Percentiles rank a stretch among this genome's conserved stretches.
Conservation (phyloP, 2,329 filamentous ascomycete species). For the Whalleya microplaca region DNA sequence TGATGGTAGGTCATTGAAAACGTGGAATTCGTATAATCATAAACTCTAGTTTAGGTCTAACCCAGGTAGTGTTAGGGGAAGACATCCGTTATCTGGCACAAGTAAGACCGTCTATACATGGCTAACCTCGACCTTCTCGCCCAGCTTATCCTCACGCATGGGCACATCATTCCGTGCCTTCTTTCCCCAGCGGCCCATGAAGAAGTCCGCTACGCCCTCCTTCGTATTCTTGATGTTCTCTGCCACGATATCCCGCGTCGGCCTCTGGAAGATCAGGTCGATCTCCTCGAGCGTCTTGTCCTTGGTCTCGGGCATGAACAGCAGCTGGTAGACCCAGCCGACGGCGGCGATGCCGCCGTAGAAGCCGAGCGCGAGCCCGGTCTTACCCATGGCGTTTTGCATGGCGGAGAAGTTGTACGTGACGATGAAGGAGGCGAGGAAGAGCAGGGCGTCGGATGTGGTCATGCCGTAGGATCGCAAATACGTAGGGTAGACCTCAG, state of each 20-base stretch:
- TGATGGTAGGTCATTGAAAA: no score
- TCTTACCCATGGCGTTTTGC: conserved; percentile 68
- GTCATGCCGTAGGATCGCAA: conserved; percentile 76
- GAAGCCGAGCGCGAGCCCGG: conserved; percentile 70
- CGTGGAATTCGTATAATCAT: no score
- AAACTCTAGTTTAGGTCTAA: no score
- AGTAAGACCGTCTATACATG: neutral
- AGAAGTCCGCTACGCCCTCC: conserved; percentile 15
- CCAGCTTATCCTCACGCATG: neutral
- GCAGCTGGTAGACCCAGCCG: conserved; percentile 72
- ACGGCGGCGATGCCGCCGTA: conserved; percentile 74
- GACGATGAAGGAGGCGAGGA: conserved; percentile 72
- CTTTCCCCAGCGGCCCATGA: conserved; percentile 16
- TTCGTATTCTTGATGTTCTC: conserved; percentile 53
- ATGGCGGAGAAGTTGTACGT: conserved; percentile 77
- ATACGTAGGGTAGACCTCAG: conserved; percentile 74
- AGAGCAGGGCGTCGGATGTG: conserved; percentile 68
- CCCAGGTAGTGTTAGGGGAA: no score
- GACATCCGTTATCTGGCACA: no score
- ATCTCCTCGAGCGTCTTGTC: conserved; percentile 72
- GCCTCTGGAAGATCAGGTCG: conserved; percentile 66
- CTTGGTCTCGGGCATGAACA: conserved; percentile 80
- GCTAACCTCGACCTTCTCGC: neutral
- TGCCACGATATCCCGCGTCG: conserved; percentile 64
- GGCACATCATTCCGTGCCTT: neutral